Evolutionary conservation across 768 basidiomycete species (phyloP).

Genomic region (Roridomyces roridus): DNA sequence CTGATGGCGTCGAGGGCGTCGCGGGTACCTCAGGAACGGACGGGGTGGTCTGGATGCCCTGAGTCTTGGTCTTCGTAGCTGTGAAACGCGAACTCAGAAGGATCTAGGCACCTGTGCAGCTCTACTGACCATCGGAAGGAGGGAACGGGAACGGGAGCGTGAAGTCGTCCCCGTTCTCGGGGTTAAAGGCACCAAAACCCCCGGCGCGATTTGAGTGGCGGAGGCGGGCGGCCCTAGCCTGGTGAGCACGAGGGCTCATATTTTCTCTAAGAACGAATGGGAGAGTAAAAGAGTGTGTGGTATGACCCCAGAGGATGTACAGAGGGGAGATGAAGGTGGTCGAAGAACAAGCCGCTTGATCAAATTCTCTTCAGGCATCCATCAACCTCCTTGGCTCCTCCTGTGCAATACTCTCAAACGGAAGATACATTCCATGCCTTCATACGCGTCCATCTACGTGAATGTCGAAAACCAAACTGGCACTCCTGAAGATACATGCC

Average conservation of each 20-base stretch:
- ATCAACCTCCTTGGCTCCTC: too few relatives aligned
- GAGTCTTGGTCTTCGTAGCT: too few relatives aligned
- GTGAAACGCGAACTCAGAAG: too few relatives aligned
- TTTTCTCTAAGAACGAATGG: constrained; percentile 10
- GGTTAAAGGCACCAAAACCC: constrained; percentile 10
- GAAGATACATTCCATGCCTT: too few relatives aligned
- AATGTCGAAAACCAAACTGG: too few relatives aligned
- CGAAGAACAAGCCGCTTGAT: too few relatives aligned
- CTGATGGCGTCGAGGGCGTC: background rate
- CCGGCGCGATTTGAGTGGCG: constrained; percentile 20
- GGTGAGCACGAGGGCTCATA: constrained; percentile 13
- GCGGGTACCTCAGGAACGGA: background rate
- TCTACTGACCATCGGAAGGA: too few relatives aligned
- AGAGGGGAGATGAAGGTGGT: background rate
- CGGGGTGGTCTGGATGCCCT: background rate
- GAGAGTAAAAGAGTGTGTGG: constrained; percentile 23
- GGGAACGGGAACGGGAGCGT: background rate
- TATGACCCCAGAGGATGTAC: constrained; percentile 9
- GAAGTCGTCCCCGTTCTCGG: background rate
- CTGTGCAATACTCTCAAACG: too few relatives aligned
- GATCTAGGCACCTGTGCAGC: too few relatives aligned
- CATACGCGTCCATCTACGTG: too few relatives aligned
- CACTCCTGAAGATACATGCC: too few relatives aligned
- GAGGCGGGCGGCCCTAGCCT: constrained; percentile 9
- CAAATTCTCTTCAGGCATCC: too few relatives aligned